Percentiles rank a stretch among this genome's conserved stretches.
These are phyloP conservation scores for Inga leiocalycina DNA, from an alignment of 306 rosid genomes.

Conservation along the genomic window DNA sequence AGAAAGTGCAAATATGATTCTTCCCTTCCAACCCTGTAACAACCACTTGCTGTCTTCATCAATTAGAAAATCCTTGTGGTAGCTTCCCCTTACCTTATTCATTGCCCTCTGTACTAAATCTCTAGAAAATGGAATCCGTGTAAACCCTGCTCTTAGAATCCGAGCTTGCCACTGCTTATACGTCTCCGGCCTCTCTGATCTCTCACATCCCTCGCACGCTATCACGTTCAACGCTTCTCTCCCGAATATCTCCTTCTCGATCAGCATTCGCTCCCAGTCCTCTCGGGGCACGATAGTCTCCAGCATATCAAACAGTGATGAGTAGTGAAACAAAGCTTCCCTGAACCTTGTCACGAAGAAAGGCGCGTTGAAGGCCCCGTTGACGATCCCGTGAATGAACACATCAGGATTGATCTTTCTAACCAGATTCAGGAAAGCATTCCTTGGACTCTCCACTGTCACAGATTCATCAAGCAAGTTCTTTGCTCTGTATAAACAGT, in stretches of 20 bases:
- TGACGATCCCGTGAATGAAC: conserved; percentile 74
- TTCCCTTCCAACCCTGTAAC: conserved; percentile 98
- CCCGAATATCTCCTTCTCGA: conserved; percentile 88
- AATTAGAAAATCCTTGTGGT: conserved; percentile 85
- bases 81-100: conserved; percentile 55
- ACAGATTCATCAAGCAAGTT: conserved; percentile 89
- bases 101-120: conserved; percentile 50
- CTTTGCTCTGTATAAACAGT: conserved; percentile 73
- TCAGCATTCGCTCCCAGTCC: conserved; percentile 81
- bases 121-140: conserved; percentile 50
- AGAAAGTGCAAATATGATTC: conserved; percentile 77
- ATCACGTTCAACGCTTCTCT: conserved; percentile 88
- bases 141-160: conserved; percentile 79
- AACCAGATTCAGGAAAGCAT: conserved; percentile 61
- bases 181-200: conserved; percentile 97
- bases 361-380: conserved; percentile 93
- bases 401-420: conserved; percentile 75
- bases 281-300: conserved; percentile 89
- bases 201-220: conserved; percentile 96
- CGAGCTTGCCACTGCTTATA: conserved; percentile 95
- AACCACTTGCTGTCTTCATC: conserved; percentile 87
- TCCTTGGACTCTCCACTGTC: conserved; percentile 70
- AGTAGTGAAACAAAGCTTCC: conserved; percentile 89
- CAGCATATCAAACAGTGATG: conserved; percentile 91
- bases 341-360: conserved; percentile 93